These are phyloP conservation scores for Nigrospora oryzae DNA, from an alignment of 2,329 filamentous ascomycete genomes.

Conservation along the genomic window DNA sequence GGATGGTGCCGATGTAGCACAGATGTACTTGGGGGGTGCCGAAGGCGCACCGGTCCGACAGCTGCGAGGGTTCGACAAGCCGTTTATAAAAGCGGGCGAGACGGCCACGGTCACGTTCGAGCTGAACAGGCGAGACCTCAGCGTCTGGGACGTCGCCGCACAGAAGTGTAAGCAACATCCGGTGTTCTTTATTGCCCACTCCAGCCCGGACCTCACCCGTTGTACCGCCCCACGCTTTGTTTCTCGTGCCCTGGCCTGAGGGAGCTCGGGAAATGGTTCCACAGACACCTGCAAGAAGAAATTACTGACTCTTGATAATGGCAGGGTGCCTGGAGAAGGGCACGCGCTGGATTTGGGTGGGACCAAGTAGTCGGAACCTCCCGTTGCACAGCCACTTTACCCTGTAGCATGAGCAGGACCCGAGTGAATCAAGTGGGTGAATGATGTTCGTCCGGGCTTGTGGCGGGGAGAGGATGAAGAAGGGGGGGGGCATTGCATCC, in stretches of 20 bases:
- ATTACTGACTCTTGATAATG: too few relatives aligned
- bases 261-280: too few relatives aligned
- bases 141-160: slow-evolving; percentile 52
- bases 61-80: slow-evolving; percentile 60
- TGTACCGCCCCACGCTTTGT: too few relatives aligned
- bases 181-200: too few relatives aligned
- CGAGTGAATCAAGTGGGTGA: too few relatives aligned
- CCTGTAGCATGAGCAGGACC: too few relatives aligned
- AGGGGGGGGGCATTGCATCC: too few relatives aligned
- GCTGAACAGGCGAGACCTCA: slow-evolving; percentile 56
- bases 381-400: slow-evolving; percentile 24
- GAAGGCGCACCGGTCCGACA: slow-evolving; percentile 43
- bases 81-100: slow-evolving; percentile 35
- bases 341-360: slow-evolving; percentile 34
- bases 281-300: too few relatives aligned
- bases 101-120: slow-evolving; percentile 37
- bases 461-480: too few relatives aligned
- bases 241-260: too few relatives aligned
- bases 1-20: slow-evolving; percentile 36
- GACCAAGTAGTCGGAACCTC: slow-evolving; percentile 36
- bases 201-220: too few relatives aligned
- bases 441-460: too few relatives aligned
- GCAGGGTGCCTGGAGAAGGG: slow-evolving; percentile 35
- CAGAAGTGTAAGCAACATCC: slow-evolving; percentile 49
- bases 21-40: slow-evolving; percentile 36